Evolutionary conservation across 441 rosid genomes (phyloP).

Genomic region (Populus tomentosa): DNA sequence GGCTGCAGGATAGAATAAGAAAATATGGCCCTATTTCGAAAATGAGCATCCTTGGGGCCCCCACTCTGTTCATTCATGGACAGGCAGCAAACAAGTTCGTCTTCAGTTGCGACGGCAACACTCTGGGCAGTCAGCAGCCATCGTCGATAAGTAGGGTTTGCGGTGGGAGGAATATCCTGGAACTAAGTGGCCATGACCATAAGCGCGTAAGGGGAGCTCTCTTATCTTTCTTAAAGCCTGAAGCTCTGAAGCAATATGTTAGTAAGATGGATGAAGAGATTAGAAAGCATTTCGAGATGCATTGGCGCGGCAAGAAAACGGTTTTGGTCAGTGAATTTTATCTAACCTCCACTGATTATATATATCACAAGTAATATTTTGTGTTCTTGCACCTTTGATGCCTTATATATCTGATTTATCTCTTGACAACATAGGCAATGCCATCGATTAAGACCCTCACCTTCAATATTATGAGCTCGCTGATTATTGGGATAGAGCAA

Average conservation of each 20-base stretch:
- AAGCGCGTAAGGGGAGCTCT: slow-evolving; percentile 34
- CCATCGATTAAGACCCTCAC: slow-evolving; percentile 31
- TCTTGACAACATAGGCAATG: slow-evolving; percentile 11
- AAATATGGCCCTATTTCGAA: slow-evolving; percentile 36
- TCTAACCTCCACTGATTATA: too few species aligned
- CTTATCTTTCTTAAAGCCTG: slow-evolving; percentile 34
- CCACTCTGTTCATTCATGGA: slow-evolving; percentile 32
- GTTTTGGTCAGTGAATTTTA: slow-evolving; percentile 5
- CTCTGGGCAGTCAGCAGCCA: slow-evolving; percentile 22
- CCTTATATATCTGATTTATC: background rate
- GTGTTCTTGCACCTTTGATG: too few species aligned
- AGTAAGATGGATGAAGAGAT: slow-evolving; percentile 31
- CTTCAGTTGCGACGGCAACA: slow-evolving; percentile 17
- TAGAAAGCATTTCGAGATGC: slow-evolving; percentile 15
- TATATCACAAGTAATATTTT: too few species aligned
- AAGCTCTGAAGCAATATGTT: slow-evolving; percentile 28
- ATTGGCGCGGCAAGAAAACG: slow-evolving; percentile 30
- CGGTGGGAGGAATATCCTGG: slow-evolving; percentile 26
- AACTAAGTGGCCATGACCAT: slow-evolving; percentile 32
- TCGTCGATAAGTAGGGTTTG: slow-evolving; percentile 16
- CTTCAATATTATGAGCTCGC: slow-evolving; percentile 27
- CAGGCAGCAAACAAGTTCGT: slow-evolving; percentile 42
- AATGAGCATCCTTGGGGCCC: slow-evolving; percentile 23
- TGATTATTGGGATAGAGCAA: slow-evolving; percentile 23
- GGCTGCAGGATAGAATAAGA: slow-evolving; percentile 24